phyloP scores from a whole-genome alignment of 768 basidiomycete species.

The Naematelia aurantialba region DNA sequence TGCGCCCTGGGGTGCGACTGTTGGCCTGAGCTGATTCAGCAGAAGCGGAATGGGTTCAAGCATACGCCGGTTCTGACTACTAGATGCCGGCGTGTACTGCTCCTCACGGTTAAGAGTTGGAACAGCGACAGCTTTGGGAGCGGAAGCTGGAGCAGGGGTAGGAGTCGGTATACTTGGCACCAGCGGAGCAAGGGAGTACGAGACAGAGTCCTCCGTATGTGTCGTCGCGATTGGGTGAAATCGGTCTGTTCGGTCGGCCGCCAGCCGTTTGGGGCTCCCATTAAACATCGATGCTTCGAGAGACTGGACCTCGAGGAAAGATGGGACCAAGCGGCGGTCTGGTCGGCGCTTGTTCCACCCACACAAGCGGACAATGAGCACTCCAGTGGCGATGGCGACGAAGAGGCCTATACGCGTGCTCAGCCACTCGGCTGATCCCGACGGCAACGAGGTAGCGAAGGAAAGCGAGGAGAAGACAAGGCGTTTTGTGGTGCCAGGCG shows the following conservation, averaged over 20 bases:
- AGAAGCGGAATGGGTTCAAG: background rate
- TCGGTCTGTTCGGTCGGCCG: too few species aligned
- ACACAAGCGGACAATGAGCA: conserved; percentile 15
- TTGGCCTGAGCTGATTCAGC: too few species aligned
- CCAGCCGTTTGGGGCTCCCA: too few species aligned
- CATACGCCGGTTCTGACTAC: background rate
- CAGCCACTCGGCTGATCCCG: background rate
- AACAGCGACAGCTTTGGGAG: background rate
- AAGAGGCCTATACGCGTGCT: conserved; percentile 15
- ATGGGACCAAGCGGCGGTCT: conserved; percentile 7
- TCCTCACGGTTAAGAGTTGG: background rate
- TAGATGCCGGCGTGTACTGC: background rate
- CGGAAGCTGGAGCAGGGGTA: too few species aligned
- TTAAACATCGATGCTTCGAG: too few species aligned
- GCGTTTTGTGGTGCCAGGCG: background rate
- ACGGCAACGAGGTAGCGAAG: background rate
- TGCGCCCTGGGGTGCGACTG: too few species aligned
- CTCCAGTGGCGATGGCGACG: conserved; percentile 5
- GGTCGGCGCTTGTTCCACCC: conserved; percentile 13
- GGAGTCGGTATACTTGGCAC: too few species aligned
- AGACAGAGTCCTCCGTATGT: too few species aligned
- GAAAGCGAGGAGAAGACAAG: background rate
- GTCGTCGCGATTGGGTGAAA: too few species aligned
- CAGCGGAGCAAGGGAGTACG: too few species aligned
- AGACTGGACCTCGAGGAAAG: conserved; percentile 6